Base-by-base conservation (phyloP, 345 rosid species). In the Arabis hirsuta region DNA sequence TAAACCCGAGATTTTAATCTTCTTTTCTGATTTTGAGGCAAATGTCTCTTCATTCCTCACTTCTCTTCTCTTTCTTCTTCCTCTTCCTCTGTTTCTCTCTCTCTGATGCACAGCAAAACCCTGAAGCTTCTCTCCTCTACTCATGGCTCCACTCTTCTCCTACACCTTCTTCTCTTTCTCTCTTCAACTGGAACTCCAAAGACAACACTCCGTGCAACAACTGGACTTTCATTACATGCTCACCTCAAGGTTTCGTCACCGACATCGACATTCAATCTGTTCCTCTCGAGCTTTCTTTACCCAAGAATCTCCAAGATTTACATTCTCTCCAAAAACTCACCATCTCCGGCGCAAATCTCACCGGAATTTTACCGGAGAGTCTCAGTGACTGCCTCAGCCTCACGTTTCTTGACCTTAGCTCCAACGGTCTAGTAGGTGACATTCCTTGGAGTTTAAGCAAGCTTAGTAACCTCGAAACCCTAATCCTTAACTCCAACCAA, bases 221-320 rank as follows among this genome's bases (percentile, higher is more conserved):
- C 78, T 93, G 97, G 98, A 73, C 90, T 80, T 86, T 82, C 82
- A 80, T 93, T 52, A 82, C 83, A 50, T 93, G 97, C 13, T 86
- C 96, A 13, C 62, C 85, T 27, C 84, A 76, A 67, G 90, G 89
- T 44, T 85, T 78, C 59, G 90, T 93, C 78, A 82, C 88, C 36
- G 83, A 81, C 47, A 93, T 93, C 73, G 64, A 68, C 29, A 90
- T 93, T 12, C 81, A 81, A 6, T 86, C 96, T 1, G 44, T 87
- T 32, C 80, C 84, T 59, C 82, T 93, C 36, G 73, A 87, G 59
- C 76, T 84, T 20, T 83, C 98, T 6, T 27, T 87, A 20, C 84
- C 89, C 20, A 46, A 79, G 26, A 88, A 83, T 68, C 84, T 93
- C 48, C 86, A 92, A 36, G 78, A 81, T 0, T 69, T 93, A 55